Evolutionary conservation across 202 grass and related monocot species (phyloP), one percentile per base, ranked within the genome.

Genomic region (Dendrocalamus latiflorus): DNA sequence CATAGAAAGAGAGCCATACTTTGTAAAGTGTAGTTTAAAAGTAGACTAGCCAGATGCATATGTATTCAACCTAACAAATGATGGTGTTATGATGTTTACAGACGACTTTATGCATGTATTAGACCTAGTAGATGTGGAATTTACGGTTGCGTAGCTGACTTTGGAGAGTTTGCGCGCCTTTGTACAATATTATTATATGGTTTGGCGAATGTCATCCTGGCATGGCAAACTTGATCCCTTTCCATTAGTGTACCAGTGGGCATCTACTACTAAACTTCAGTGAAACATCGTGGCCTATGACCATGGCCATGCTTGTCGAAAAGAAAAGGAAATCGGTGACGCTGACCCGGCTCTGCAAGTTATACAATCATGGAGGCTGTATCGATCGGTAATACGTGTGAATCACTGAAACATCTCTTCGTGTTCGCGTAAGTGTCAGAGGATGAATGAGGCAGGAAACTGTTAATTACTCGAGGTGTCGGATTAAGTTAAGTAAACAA

Each of bases 131-230:
- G 39, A 57, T 68, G 43, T 73, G 28, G 59, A 79, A 50, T 76
- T 53, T 47, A 10, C 28, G 65, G 67, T 72, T 88, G 69, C 81
- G 58, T 88, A 21, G 14, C 58, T 88, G 75, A 80, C 81, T 79
- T 65, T 80, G 41, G 11, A 55, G 22, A 34, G 16, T n/a, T 67
- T 88, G 68, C 54, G n/a, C n/a, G n/a, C n/a, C 68, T 39, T 56
- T 80, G 81, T 75, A 84, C 74, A 72, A 41, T n/a, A n/a, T n/a
- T n/a, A 84, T 84, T 6, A 68, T 74, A 36, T 65, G 67, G 24
- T 9, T 16, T 83, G 64, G 5, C 14, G 13, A 20, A 21, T 55
- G n/a, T 73, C 41, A 34, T 59, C 28, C 60, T 16, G 41, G 17
- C 8, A 61, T 53, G 67, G 59, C 22, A 75, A 84, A 53, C 30